Conservation (phyloP, 768 basidiomycete species). For the Hemileccinum impolitum region DNA sequence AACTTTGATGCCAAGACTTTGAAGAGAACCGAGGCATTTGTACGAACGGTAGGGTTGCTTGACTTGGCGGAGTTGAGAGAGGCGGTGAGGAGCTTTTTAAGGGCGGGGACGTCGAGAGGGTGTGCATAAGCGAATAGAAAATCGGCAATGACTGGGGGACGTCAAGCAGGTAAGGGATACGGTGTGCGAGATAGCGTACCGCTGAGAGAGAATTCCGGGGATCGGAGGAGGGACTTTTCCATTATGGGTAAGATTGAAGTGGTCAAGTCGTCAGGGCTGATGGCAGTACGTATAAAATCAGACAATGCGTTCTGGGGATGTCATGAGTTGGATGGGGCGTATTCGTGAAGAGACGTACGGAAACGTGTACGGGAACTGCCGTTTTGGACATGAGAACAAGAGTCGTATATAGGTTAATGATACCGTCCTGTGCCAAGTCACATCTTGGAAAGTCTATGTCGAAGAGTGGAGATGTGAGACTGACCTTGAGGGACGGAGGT, state of each 20-base stretch:
- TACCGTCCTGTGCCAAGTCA: constrained; percentile 41
- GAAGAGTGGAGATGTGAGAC: neutral
- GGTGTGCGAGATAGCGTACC: constrained; percentile 39
- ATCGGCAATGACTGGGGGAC: constrained; percentile 46
- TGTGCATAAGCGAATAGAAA: constrained; percentile 57
- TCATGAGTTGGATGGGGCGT: constrained; percentile 8
- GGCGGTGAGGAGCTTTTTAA: constrained; percentile 56
- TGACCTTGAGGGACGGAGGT: constrained; percentile 46
- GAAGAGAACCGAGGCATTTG: constrained; percentile 57
- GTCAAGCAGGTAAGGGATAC: neutral
- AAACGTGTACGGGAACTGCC: constrained; percentile 54
- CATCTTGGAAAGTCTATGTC: neutral
- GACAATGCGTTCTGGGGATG: constrained; percentile 45
- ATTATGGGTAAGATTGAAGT: constrained; percentile 61
- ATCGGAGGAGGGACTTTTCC: constrained; percentile 78
- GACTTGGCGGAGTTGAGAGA: constrained; percentile 72
- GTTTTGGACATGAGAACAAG: constrained; percentile 67
- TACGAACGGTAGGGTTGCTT: constrained; percentile 57
- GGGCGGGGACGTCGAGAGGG: constrained; percentile 43
- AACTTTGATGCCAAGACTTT: constrained; percentile 37
- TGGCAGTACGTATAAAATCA: constrained; percentile 56
- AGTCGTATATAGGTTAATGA: constrained; percentile 57
- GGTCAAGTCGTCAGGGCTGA: constrained; percentile 50
- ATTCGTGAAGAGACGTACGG: constrained; percentile 38
- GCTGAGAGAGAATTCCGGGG: constrained; percentile 73